These are phyloP conservation scores for Bruguiera parviflora DNA, from an alignment of 345 rosid genomes.

Conservation along the genomic window DNA sequence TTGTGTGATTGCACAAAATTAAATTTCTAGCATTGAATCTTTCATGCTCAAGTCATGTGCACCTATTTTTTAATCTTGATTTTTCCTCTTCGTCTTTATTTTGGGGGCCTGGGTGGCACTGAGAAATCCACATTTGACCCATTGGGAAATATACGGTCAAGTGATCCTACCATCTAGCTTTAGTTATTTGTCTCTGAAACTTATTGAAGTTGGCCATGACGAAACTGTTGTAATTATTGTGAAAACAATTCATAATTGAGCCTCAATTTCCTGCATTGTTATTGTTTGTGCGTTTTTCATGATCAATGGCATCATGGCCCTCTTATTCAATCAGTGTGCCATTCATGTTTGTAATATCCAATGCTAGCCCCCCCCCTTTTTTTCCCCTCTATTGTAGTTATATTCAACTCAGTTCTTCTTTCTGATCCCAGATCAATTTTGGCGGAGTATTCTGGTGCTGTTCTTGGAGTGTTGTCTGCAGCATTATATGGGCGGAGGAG, in stretches of 20 bases:
- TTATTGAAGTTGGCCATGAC: no score
- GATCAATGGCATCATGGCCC: no score
- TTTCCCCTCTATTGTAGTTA: not conserved
- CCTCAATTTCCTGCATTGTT: not conserved
- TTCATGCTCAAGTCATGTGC: not conserved
- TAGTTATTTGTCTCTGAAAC: no score
- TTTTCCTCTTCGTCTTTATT: no score
- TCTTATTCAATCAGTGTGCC: no score
- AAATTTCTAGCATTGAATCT: not conserved
- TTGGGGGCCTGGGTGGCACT: not conserved
- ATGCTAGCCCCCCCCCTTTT: not conserved
- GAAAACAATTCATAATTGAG: no score
- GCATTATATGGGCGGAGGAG: slow-evolving; percentile 74
- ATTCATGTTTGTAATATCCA: no score
- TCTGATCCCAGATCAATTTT: slow-evolving; percentile 59
- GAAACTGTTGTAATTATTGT: no score
- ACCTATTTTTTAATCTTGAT: no score
- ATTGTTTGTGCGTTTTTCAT: not conserved
- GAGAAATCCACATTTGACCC: not conserved
- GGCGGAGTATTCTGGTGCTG: slow-evolving; percentile 97
- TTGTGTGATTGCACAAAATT: slow-evolving; percentile 11
- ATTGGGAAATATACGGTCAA: not conserved
- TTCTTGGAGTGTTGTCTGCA: slow-evolving; percentile 94
- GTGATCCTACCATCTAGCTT: no score
- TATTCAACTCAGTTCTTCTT: slow-evolving; percentile 10